Conservation (phyloP, 345 rosid genomes). For the Ceriops tagal region DNA sequence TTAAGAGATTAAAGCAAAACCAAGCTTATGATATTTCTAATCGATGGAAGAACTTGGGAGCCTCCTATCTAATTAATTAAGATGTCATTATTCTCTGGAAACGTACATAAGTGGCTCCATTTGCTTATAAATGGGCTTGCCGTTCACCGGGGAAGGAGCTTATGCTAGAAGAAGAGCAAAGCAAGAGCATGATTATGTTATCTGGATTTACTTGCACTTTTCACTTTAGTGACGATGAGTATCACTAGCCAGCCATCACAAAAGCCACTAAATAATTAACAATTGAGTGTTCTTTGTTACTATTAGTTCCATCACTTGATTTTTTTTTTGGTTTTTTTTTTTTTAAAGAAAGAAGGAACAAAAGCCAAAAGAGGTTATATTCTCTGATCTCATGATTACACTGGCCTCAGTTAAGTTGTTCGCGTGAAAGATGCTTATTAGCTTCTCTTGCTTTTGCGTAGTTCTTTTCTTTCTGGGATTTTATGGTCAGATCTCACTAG, state of each 20-base stretch:
- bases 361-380: conserved; percentile 12
- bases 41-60: too few relatives aligned
- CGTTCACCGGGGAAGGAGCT: background rate
- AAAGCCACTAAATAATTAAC: background rate
- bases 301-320: background rate
- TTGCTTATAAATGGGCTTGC: too few relatives aligned
- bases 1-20: too few relatives aligned
- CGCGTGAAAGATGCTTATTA: background rate
- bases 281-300: background rate
- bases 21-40: too few relatives aligned
- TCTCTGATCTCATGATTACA: conserved; percentile 21
- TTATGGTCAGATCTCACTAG: background rate
- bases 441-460: background rate
- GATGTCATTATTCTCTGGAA: too few relatives aligned
- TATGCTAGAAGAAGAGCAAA: conserved; percentile 7
- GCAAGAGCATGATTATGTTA: conserved; percentile 17
- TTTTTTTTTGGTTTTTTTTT: too few relatives aligned
- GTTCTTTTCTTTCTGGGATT: background rate
- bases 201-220: conserved; percentile 1
- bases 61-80: too few relatives aligned
- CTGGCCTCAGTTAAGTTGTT: background rate
- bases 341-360: background rate
- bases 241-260: background rate
- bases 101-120: too few relatives aligned
- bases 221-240: background rate